Evolutionary conservation across 345 rosid genomes (phyloP), one percentile per base, ranked within the genome.

Genomic region (Salix arbutifolia): DNA sequence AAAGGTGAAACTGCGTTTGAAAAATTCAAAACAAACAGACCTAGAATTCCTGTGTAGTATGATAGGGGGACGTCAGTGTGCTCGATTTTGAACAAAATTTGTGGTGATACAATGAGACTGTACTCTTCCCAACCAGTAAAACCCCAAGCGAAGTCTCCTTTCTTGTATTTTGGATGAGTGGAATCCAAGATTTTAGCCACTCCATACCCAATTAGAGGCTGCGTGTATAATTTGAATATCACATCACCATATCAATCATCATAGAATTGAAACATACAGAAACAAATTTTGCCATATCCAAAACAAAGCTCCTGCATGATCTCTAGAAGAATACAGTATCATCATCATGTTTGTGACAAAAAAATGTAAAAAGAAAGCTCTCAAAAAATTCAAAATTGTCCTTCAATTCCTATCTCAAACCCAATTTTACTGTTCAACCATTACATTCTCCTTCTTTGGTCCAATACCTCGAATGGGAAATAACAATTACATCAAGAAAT

Each of bases 101-200:
- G 77, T 0, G 85, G 75, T 18, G 84, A 72, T 56, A 77, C 82
- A 6, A 88, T 72, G 52, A 83, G 78, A 78, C 84, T 83, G n/a
- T 90, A 87, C 84, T 92, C 90, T 70, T 90, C 93, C 97, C 92
- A 92, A 1, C 86, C 84, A 46, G 90, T 87, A 3, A 53, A 65
- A 66, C 92, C 94, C 91, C 88, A 87, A 58, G 88, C 83, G 23
- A 88, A 72, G 75, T 92, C 90, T 1, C 86, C 90, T 35, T 70
- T 74, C 70, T 79, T 76, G 89, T 84, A 86, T 16, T 83, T 85
- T 0, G 86, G 83, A 64, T 85, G 78, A 2, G 74, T 84, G 19
- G 93, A 92, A 46, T 87, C 89, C 85, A 89, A 33, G 46, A 92
- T 83, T 70, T 86, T 84, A 69, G 84, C 83, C 82, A 90, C 92